A percentile compares a stretch with the other conserved stretches of the same genome.
Evolutionary conservation across 2,329 filamentous ascomycete genomes (phyloP).

Genomic region (Pseudocercospora musae): DNA sequence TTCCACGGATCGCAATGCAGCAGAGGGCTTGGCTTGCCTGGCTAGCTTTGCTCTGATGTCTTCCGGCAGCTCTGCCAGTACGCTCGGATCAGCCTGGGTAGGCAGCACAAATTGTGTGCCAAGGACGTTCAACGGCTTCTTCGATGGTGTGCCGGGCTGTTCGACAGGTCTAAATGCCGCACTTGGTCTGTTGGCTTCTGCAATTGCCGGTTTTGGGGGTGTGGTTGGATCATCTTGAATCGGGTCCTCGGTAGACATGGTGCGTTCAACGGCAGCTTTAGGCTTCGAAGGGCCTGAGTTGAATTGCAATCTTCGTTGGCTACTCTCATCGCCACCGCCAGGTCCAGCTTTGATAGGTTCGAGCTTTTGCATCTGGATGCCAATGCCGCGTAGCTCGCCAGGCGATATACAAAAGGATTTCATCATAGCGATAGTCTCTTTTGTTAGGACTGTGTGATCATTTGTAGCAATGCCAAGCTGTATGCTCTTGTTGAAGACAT

Average conservation of each 20-base stretch:
- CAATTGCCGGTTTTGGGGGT: conserved; percentile 31
- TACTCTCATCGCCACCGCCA: conserved; percentile 60
- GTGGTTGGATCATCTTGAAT: conserved; percentile 48
- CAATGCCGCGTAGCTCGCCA: conserved; percentile 87
- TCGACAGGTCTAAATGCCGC: conserved; percentile 36
- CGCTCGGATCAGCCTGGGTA: conserved; percentile 73
- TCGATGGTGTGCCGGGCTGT: conserved; percentile 48
- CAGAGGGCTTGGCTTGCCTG: conserved; percentile 45
- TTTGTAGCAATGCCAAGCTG: conserved; percentile 82
- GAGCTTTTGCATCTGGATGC: conserved; percentile 89
- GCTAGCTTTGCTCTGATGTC: conserved; percentile 78
- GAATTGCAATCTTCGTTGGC: conserved; percentile 77
- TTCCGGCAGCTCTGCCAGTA: conserved; percentile 76
- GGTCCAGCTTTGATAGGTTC: conserved; percentile 66
- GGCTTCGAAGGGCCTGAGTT: conserved; percentile 49
- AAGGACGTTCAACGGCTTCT: conserved; percentile 68
- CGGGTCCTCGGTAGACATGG: conserved; percentile 34
- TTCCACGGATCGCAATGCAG: neutral
- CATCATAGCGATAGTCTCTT: conserved; percentile 81
- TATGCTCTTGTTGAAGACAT: conserved; percentile 86
- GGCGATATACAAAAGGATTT: conserved; percentile 79
- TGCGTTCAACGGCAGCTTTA: conserved; percentile 11
- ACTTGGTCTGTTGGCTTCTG: conserved; percentile 31
- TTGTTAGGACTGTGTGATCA: conserved; percentile 65
- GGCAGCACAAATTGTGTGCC: conserved; percentile 94